phyloP scores from a whole-genome alignment of 163 green algal species.

The Coccomyxa subellipsoidea region DNA sequence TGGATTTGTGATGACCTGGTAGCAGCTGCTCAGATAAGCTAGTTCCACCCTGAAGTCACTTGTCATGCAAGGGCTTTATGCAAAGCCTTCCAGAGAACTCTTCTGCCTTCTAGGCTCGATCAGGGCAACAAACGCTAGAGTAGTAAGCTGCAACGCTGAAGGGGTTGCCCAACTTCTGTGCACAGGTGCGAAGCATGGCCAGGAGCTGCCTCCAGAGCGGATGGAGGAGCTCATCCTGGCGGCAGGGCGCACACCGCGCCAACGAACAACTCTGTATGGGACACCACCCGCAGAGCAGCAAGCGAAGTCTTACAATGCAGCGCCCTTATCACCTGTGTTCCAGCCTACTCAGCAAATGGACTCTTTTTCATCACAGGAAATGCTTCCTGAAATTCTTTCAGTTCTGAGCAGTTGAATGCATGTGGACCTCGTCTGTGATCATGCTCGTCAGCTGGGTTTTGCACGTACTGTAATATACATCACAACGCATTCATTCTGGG shows the following conservation, averaged over 20 bases:
- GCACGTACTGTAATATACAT: too few species aligned
- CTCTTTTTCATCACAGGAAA: not conserved
- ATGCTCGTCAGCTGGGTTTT: too few species aligned
- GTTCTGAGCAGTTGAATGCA: too few species aligned
- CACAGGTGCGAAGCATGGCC: constrained; percentile 62
- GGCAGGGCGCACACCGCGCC: constrained; percentile 50
- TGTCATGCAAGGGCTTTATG: too few species aligned
- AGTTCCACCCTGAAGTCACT: too few species aligned
- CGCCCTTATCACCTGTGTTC: not conserved
- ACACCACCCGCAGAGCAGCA: not conserved
- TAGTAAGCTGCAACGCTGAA: not conserved
- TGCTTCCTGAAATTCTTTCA: not conserved
- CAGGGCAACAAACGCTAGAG: too few species aligned
- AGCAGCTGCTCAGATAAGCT: too few species aligned
- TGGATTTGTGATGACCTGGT: too few species aligned
- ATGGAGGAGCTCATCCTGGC: constrained; percentile 74
- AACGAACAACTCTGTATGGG: constrained; percentile 71
- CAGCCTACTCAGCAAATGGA: not conserved
- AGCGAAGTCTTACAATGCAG: not conserved
- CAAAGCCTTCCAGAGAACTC: too few species aligned
- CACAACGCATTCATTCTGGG: too few species aligned
- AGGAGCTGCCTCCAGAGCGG: constrained; percentile 56
- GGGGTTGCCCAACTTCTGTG: not conserved
- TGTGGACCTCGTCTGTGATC: too few species aligned
- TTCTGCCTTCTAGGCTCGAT: too few species aligned